phyloP scores from a whole-genome alignment of 2,329 filamentous ascomycete genomes.

The Ascochyta viciae-villosae region DNA sequence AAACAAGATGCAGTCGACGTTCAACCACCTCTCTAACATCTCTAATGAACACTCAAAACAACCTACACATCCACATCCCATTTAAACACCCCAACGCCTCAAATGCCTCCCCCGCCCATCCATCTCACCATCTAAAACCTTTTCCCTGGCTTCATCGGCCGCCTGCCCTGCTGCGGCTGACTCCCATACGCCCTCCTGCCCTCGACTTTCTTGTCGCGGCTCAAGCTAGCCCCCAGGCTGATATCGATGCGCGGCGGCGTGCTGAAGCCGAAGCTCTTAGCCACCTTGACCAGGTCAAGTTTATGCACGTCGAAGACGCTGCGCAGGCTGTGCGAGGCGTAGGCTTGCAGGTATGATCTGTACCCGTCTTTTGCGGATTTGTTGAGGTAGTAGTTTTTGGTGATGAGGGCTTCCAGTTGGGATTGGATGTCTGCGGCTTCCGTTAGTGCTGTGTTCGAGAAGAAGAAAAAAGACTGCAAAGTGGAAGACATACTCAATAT shows the following conservation, averaged over 20 bases:
- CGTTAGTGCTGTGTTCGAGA: constrained; percentile 2
- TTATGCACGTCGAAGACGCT: constrained; percentile 87
- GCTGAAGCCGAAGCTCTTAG: constrained; percentile 82
- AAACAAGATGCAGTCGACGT: not conserved
- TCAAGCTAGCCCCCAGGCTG: constrained; percentile 77
- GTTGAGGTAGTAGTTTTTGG: constrained; percentile 96
- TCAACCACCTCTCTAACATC: no score
- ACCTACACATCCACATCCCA: not conserved
- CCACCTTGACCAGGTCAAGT: constrained; percentile 81
- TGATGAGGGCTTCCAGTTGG: constrained; percentile 92
- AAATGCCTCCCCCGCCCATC: constrained; percentile 4
- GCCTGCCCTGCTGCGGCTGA: constrained; percentile 69
- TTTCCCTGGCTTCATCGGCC: constrained; percentile 59
- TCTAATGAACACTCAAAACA: no score
- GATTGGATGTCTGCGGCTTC: constrained; percentile 60
- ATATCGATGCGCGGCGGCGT: constrained; percentile 82
- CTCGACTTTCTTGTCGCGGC: constrained; percentile 70
- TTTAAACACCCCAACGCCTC: constrained; percentile 24
- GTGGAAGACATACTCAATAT: constrained; percentile 62
- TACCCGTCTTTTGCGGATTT: constrained; percentile 81
- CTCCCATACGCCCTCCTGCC: constrained; percentile 77
- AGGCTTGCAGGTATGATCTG: constrained; percentile 91
- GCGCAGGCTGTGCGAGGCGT: constrained; percentile 83
- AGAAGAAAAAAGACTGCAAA: not conserved
- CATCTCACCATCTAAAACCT: constrained; percentile 22